These are phyloP conservation scores for Fraxinus xanthoxyloides DNA, from an alignment of 305 asterid genomes.

Conservation along the genomic window DNA sequence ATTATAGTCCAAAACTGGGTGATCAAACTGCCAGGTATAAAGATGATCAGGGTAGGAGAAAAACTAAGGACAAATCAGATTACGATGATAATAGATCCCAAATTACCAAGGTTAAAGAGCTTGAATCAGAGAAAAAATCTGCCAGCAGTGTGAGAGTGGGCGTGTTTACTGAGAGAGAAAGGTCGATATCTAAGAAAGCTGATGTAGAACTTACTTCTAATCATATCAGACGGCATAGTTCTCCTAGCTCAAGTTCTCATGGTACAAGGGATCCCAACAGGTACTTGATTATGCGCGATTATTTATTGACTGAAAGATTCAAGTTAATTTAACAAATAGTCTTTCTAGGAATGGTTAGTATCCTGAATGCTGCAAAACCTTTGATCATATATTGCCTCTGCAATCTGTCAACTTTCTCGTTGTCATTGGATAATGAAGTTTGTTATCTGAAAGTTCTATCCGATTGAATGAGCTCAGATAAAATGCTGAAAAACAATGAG, in stretches of 20 bases:
- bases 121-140: constrained; percentile 67
- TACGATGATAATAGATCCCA: constrained; percentile 59
- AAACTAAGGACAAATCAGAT: constrained; percentile 63
- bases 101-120: constrained; percentile 57
- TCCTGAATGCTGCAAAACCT: background rate
- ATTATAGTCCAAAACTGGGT: constrained; percentile 63
- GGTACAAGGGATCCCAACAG: constrained; percentile 75
- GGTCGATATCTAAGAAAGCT: constrained; percentile 62
- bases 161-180: constrained; percentile 54
- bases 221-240: constrained; percentile 63
- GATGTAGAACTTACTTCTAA: constrained; percentile 56
- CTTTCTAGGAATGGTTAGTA: background rate
- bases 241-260: constrained; percentile 72
- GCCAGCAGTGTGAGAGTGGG: constrained; percentile 45
- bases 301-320: background rate
- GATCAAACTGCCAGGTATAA: constrained; percentile 54
- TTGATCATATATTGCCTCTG: background rate
- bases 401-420: background rate
- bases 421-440: background rate
- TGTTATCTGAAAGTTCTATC: background rate
- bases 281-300: constrained; percentile 32
- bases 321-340: background rate
- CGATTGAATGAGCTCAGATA: background rate
- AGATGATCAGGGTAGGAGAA: constrained; percentile 78
- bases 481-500: background rate